phyloP scores from a whole-genome alignment of 768 basidiomycete genomes.

The Panaeolus cyanescens region DNA sequence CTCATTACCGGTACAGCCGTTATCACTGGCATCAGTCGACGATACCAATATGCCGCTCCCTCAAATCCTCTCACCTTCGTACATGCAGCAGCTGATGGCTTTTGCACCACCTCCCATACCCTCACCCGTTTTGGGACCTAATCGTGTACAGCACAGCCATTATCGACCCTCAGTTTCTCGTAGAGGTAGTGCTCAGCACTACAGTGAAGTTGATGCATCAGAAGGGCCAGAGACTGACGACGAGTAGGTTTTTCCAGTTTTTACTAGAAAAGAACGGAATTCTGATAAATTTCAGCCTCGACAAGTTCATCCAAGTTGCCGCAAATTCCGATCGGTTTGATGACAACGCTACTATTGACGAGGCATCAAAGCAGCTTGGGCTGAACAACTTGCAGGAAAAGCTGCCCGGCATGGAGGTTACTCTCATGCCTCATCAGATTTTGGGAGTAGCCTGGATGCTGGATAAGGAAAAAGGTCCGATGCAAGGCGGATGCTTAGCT shows the following conservation, averaged over 20 bases:
- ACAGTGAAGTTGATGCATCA: not conserved
- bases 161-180: not conserved
- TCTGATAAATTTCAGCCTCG: slow-evolving; percentile 37
- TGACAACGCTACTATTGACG: slow-evolving; percentile 57
- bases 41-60: not conserved
- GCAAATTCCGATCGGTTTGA: slow-evolving; percentile 62
- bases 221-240: slow-evolving; percentile 19
- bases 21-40: not conserved
- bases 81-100: not conserved
- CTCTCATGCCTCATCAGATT: slow-evolving; percentile 70
- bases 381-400: slow-evolving; percentile 45
- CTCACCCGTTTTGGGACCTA: not conserved
- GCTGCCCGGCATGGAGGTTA: slow-evolving; percentile 61
- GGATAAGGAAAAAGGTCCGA: slow-evolving; percentile 41
- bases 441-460: slow-evolving; percentile 68
- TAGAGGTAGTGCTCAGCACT: not conserved
- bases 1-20: not conserved
- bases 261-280: slow-evolving; percentile 25
- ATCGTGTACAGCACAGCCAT: not conserved
- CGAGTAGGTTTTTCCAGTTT: slow-evolving; percentile 42
- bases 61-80: not conserved
- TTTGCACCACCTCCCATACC: not conserved
- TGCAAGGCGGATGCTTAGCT: slow-evolving; percentile 50
- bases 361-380: slow-evolving; percentile 54
- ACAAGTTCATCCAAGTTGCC: slow-evolving; percentile 53